Evolutionary conservation across 345 rosid species (phyloP).

Genomic region (Camelina neglecta): DNA sequence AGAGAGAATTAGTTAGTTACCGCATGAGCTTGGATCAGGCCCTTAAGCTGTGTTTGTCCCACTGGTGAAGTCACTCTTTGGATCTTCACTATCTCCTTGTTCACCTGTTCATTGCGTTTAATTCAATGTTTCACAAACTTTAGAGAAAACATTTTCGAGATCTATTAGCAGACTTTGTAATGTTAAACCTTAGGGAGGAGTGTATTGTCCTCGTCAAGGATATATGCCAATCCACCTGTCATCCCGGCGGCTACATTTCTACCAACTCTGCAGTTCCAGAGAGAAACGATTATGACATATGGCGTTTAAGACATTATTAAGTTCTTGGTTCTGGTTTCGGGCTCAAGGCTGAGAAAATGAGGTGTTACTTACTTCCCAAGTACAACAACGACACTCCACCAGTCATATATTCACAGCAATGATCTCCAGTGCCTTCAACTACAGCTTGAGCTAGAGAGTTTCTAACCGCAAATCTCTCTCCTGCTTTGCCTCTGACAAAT

Average conservation of each 20-base stretch:
- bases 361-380: conserved; percentile 87
- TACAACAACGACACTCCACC: conserved; percentile 91
- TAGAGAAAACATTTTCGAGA: background rate
- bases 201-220: conserved; percentile 87
- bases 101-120: conserved; percentile 57
- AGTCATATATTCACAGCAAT: conserved; percentile 98
- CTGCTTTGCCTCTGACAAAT: conserved; percentile 93
- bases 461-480: conserved; percentile 97
- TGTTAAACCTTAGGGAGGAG: conserved; percentile 82
- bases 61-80: conserved; percentile 89
- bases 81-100: conserved; percentile 90
- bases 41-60: conserved; percentile 93
- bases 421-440: conserved; percentile 99
- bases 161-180: background rate
- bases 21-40: conserved; percentile 84
- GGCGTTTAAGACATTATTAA: background rate
- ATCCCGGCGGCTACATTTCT: conserved; percentile 99
- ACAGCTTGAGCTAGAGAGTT: conserved; percentile 95
- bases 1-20: conserved; percentile 45
- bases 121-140: conserved; percentile 6
- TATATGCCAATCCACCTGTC: conserved; percentile 96
- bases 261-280: conserved; percentile 75
- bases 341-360: background rate
- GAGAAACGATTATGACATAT: background rate
- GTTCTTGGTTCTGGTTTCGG: conserved; percentile 5